Base-by-base conservation (phyloP, 352 stramenopile species). In the Thalassiosira exigua region DNA sequence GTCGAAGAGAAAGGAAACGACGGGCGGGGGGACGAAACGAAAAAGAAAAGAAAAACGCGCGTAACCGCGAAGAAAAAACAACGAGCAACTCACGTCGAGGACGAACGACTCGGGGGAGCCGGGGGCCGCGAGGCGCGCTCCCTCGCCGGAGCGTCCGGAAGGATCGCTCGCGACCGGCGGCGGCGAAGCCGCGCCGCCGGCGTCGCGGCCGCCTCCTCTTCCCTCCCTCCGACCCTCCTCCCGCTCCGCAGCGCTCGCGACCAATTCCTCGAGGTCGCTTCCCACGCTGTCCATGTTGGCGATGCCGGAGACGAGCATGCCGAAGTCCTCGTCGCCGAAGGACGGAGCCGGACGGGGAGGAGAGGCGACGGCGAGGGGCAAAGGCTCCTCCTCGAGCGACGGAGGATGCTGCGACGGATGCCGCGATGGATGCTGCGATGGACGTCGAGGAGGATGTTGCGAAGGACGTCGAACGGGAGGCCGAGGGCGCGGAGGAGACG, bases 271-370 rank as follows among this genome's bases (percentile, higher is more conserved):
- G 9, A 60, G 41, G 27, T 62, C 48, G 51, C 62, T 72, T 17
- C 39, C 41, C 41, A 75, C 48, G 36, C 53, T 68, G 7, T 51
- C 67, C 27, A 68, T 66, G 29, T 50, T 68, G 42, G 67, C 53
- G 51, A 75, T 75, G 29, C 67, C 42, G 3, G 24, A 41, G 32
- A 54, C 14, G 5, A 70, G 14, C 5, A 21, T 58, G 9, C 61
- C 61, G 27, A 60, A 59, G 44, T 60, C 42, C 27, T 70, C 61
- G 21, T 60, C 61, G 42, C 29, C 44, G 44, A 60, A 61, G 24
- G 61, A 61, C 14, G 42, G 60, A 29, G 48, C 32, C 27, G 56
- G 56, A 44, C 33, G 56, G 12, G 11, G 39, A 17, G 39, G n/a
- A n/a, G n/a, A n/a, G n/a, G n/a, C n/a, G n/a, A n/a, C n/a, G n/a